phyloP scores from a whole-genome alignment of 805 yeast genomes.

The Lachancea sp. region DNA sequence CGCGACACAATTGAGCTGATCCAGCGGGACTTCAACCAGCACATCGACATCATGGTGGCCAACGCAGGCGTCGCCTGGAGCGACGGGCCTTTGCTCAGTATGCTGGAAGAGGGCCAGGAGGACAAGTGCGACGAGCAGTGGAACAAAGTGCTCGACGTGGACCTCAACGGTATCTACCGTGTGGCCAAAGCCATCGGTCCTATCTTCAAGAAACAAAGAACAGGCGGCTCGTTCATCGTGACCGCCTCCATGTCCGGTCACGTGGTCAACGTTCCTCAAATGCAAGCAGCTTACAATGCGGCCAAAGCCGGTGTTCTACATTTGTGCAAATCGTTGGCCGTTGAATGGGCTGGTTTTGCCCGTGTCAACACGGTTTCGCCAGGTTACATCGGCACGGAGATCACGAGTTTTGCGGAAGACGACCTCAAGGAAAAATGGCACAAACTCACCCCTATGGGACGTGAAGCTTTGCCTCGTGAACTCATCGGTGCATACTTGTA shows the following conservation, averaged over 20 bases:
- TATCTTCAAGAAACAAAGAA: constrained; percentile 67
- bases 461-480: constrained; percentile 69
- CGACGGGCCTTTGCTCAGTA: constrained; percentile 49
- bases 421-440: constrained; percentile 47
- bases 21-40: constrained; percentile 61
- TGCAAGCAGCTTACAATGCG: constrained; percentile 80
- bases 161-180: constrained; percentile 73
- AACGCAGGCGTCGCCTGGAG: constrained; percentile 91
- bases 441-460: constrained; percentile 55
- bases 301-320: constrained; percentile 82
- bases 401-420: constrained; percentile 43
- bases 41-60: constrained; percentile 74
- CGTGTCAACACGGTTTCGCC: constrained; percentile 81
- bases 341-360: constrained; percentile 85
- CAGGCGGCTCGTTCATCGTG: constrained; percentile 65
- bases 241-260: constrained; percentile 89
- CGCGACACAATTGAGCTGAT: constrained; percentile 33
- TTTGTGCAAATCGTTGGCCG: constrained; percentile 68
- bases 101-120: constrained; percentile 33
- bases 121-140: constrained; percentile 51
- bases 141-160: constrained; percentile 66
- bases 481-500: constrained; percentile 74
- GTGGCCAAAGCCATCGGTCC: constrained; percentile 70
- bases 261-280: constrained; percentile 79
- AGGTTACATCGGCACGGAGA: constrained; percentile 73